Conservation (phyloP, 2,329 filamentous ascomycete genomes). For the Alternaria brassicicola region DNA sequence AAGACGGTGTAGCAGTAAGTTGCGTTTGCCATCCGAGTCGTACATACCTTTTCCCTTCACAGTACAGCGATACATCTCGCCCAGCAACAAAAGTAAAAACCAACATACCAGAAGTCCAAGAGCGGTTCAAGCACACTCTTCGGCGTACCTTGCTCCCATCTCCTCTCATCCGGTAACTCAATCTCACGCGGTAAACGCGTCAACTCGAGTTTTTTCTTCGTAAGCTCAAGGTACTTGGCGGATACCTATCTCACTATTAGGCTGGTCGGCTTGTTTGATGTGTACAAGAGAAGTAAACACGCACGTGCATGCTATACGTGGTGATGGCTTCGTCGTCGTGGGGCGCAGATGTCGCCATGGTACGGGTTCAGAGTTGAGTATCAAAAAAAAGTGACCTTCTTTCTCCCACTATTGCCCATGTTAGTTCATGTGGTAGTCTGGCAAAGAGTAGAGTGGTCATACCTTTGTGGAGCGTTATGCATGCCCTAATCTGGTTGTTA, state of each 20-base stretch:
- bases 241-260: constrained; percentile 59
- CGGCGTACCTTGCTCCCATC: constrained; percentile 62
- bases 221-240: constrained; percentile 70
- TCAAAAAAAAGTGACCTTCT: background rate
- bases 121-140: constrained; percentile 68
- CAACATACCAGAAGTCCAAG: constrained; percentile 65
- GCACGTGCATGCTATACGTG: constrained; percentile 46
- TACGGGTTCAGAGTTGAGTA: background rate
- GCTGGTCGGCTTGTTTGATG: background rate
- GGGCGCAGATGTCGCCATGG: constrained; percentile 3
- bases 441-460: background rate
- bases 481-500: background rate
- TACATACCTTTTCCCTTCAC: background rate
- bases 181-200: constrained; percentile 68
- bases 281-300: background rate
- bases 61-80: background rate
- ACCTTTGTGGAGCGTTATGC: background rate
- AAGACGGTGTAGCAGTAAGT: background rate
- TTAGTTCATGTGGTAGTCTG: background rate
- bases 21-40: background rate
- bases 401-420: background rate
- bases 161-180: constrained; percentile 54
- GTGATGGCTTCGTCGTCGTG: constrained; percentile 29
- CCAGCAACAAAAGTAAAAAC: background rate
- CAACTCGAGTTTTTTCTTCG: constrained; percentile 69